These are phyloP conservation scores for Zelonia costaricensis DNA, from an alignment of 208 protist species.

Conservation along the genomic window DNA sequence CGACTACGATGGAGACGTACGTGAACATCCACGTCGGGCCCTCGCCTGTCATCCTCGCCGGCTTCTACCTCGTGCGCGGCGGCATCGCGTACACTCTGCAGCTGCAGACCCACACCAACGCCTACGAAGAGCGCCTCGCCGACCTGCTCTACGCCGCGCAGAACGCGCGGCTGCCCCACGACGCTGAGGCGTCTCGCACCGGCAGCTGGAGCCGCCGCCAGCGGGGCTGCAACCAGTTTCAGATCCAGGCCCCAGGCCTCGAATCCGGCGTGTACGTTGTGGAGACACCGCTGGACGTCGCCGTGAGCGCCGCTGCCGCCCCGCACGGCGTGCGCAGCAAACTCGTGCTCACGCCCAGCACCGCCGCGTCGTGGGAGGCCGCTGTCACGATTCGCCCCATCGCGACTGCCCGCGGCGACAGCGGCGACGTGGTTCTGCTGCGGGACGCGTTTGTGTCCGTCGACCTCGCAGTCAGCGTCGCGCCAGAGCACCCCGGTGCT, in stretches of 20 bases:
- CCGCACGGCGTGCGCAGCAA: not conserved
- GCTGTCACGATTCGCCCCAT: not conserved
- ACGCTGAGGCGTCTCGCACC: not conserved
- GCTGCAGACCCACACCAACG: conserved; percentile 42
- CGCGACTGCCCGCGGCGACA: not conserved
- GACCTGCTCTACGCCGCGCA: conserved; percentile 52
- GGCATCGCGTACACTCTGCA: conserved; percentile 55
- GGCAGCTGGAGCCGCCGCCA: not conserved
- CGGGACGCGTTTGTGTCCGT: conserved; percentile 12
- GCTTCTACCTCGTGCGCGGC: conserved; percentile 47
- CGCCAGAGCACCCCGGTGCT: too few relatives aligned
- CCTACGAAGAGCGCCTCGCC: conserved; percentile 43
- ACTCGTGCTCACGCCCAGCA: conserved; percentile 12
- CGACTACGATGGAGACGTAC: conserved; percentile 64
- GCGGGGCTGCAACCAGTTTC: conserved; percentile 7
- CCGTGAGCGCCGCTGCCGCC: not conserved
- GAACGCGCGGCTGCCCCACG: conserved; percentile 39
- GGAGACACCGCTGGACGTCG: conserved; percentile 7
- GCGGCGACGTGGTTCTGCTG: not conserved
- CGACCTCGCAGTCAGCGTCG: conserved; percentile 1
- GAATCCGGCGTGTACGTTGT: conserved; percentile 3
- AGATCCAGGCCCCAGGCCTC: not conserved
- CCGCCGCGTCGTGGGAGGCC: not conserved
- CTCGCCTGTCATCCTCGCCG: conserved; percentile 36
- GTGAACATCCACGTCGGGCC: conserved; percentile 45